Evolutionary conservation across 2,329 filamentous ascomycete species (phyloP).

Genomic region (Neonectria coccinea): DNA sequence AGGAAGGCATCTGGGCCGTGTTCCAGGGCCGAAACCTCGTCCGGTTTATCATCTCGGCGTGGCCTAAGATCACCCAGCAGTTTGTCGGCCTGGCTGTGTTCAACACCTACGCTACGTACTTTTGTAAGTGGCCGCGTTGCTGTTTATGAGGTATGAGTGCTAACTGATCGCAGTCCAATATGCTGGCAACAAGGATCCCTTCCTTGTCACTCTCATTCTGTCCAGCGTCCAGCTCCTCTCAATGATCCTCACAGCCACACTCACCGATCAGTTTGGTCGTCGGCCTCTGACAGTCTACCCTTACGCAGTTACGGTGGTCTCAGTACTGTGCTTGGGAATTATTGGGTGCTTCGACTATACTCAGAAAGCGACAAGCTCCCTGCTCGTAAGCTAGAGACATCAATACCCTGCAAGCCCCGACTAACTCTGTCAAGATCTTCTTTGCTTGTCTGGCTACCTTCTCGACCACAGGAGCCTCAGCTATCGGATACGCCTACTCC

Average conservation of each 20-base stretch:
- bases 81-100: constrained; percentile 33
- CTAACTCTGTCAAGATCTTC: constrained; percentile 20
- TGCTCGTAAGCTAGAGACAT: constrained; percentile 11
- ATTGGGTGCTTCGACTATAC: constrained; percentile 35
- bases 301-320: constrained; percentile 26
- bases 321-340: constrained; percentile 29
- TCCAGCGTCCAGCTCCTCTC: constrained; percentile 29
- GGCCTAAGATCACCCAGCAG: constrained; percentile 33
- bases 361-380: constrained; percentile 27
- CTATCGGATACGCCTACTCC: constrained; percentile 31
- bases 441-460: constrained; percentile 34
- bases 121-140: constrained; percentile 8
- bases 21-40: constrained; percentile 31
- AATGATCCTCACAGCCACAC: constrained; percentile 27
- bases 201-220: constrained; percentile 31
- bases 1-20: constrained; percentile 24
- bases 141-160: not conserved
- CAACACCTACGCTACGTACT: constrained; percentile 34
- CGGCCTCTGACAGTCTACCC: constrained; percentile 29
- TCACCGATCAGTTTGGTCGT: constrained; percentile 29
- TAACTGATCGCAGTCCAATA: constrained; percentile 26
- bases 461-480: constrained; percentile 29
- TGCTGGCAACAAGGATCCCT: constrained; percentile 31
- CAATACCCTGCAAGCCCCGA: not conserved
- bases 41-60: constrained; percentile 29